Evolutionary conservation across 768 basidiomycete genomes (phyloP), one percentile per base, ranked within the genome.

Genomic region (Pulveroboletus frians): DNA sequence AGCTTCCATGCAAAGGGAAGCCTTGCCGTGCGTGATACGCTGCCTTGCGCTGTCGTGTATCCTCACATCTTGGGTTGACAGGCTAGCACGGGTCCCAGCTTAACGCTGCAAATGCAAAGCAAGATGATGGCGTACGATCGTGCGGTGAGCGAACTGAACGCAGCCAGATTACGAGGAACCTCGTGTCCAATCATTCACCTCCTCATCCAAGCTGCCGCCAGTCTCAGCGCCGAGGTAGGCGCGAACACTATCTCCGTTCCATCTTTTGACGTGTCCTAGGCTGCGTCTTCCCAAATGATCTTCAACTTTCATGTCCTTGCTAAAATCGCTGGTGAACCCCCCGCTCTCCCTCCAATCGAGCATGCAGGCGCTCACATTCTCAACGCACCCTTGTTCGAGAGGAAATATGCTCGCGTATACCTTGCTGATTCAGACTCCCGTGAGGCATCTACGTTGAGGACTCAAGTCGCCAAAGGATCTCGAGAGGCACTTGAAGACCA

Each of bases 41-140:
- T 13, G 10, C 13, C 36, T 38, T 35, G 17, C 5, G 1, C 3
- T 18, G 4, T 41, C 47, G 21, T 32, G 11, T 7, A 17, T 36
- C 50, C 51, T 59, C 34, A 64, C 10, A 21, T 35, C 10, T 41
- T 23, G 18, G 21, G 6, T 49, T 35, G 40, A 10, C 52, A 76
- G 71, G 63, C 75, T 38, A 71, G 72, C 47, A 68, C 73, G 1
- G 71, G 76, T 1, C 81, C 85, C 1, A 81, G 76, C 51, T 69
- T 84, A 18, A 81, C 76, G 13, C 66, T 88, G 35, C 87, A 90
- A 62, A 88, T 88, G 85, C 92, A 94, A 67, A 83, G 78, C 68
- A 90, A 89, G 69, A 93, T 97, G 93, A 91, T 97, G 87, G 84
- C 83, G 11, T 99, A 97, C 65, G 89, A 94, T 72, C 81, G 82